Base-by-base conservation (phyloP, 768 basidiomycete species). In the Suillus paluster region DNA sequence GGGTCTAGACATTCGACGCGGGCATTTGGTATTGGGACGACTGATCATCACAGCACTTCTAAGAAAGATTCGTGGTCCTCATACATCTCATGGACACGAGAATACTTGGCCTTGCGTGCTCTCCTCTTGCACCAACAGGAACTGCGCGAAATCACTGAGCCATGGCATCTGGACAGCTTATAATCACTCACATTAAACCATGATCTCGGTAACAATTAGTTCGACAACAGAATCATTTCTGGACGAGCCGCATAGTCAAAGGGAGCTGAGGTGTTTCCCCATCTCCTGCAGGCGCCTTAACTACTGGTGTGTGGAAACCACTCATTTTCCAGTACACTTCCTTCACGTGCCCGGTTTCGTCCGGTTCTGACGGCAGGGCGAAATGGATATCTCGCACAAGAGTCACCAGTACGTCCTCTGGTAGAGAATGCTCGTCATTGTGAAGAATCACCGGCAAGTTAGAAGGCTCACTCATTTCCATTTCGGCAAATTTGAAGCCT, bases 381-480 rank as follows among this genome's bases (percentile, higher is more conserved):
- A 73, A 72, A 54, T 69, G 65, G 42, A 73, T 58, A 17, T 41
- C 59, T 15, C 66, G 64, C 10, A 73, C 17, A 5, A 72, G 66
- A 12, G 71, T 70, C 14, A 65, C 53, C 12, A 72, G 46, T 21
- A 71, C 58, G 60, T 72, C 70, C 57, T 73, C 69, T 71, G 52
- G 12, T 5, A 46, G 23, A 14, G 33, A 9, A 66, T 5, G 11
- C 12, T n/a, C 41, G 42, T 58, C 41, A 33, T 19, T 25, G 39
- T 30, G 25, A n/a, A 58, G 25, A 58, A 30, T 27, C 9, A 38
- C 45, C 42, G 30, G 10, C n/a, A 15, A n/a, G 11, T 8, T 1
- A 11, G 5, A 21, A 14, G 4, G 6, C 80, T 56, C 63, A 83
- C 82, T 84, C 73, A 84, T 82, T 70, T 84, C 82, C 21, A 82